Evolutionary conservation across 1,284 basidiomycete genomes (phyloP).

Genomic region (Trichosporon ovoides): DNA sequence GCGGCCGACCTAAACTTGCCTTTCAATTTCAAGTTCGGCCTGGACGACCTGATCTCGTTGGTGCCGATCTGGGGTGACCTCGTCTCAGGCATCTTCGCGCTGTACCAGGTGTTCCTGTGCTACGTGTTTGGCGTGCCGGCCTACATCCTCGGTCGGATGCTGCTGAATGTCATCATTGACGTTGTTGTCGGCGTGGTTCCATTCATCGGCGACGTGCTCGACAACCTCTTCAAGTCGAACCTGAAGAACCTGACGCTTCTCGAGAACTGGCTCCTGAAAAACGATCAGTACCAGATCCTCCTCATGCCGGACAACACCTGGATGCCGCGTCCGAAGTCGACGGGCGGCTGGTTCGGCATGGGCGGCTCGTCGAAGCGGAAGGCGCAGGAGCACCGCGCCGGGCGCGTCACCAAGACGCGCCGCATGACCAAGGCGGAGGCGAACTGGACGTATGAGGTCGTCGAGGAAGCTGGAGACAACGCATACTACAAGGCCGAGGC

Average conservation of each 20-base stretch:
- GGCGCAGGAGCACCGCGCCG: constrained; percentile 1
- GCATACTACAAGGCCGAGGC: constrained; percentile 5
- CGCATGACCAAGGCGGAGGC: constrained; percentile 4
- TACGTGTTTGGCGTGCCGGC: constrained; percentile 43
- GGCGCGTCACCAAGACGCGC: background rate
- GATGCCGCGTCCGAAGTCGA: background rate
- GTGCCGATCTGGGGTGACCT: constrained; percentile 48
- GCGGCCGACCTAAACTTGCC: constrained; percentile 47
- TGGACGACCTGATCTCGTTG: constrained; percentile 49
- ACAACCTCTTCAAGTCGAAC: constrained; percentile 50
- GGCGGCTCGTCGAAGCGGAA: constrained; percentile 1
- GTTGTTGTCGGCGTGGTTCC: constrained; percentile 46
- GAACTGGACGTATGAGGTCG: background rate
- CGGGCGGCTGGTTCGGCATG: background rate
- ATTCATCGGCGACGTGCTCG: constrained; percentile 45
- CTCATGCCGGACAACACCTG: constrained; percentile 41
- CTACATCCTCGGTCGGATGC: constrained; percentile 39
- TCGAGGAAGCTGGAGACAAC: background rate
- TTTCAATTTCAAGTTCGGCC: constrained; percentile 48
- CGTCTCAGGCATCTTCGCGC: constrained; percentile 41
- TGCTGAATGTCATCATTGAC: constrained; percentile 43
- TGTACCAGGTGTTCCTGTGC: constrained; percentile 47
- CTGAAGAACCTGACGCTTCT: constrained; percentile 44
- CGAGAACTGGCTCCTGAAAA: constrained; percentile 41
- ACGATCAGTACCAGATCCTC: constrained; percentile 41